Evolutionary conservation across 2,329 filamentous ascomycete species (phyloP), one percentile per base, ranked within the genome.

Genomic region (Colletotrichum cuscutae): DNA sequence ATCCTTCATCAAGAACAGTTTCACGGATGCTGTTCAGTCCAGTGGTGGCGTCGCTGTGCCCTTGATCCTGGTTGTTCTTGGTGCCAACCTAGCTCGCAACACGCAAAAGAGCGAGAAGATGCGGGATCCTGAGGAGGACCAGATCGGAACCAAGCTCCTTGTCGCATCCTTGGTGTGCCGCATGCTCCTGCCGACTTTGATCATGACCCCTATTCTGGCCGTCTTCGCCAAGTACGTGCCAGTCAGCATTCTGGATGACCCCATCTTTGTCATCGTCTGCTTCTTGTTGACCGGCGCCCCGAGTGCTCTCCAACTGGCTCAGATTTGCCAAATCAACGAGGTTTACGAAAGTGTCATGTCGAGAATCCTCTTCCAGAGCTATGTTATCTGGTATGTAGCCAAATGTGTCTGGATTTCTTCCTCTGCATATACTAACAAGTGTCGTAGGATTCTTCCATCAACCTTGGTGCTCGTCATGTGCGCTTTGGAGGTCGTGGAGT

Each of bases 321-420:
- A 99, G 84, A 99, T 99, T 74, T 99, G 97, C 84, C 97, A 98
- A 87, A 94, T 98, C 84, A 99, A 99, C 83, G 93, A 93, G 75
- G 97, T 99, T 11, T 99, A 95, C 82, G 96, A 98, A 86, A 91
- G 93, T 22, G 95, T 97, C 61, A 98, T 99, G 95, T 94, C 94
- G 74, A 94, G 91, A 81, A 89, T 99, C 69, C 85, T 98, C 63
- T 98, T 98, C 86, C 96, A 98, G 86, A 98, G 96, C 84, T 97
- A 97, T 80, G 95, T 99, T 72, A 92, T 98, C 75, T 98, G 95
- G 94, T 94, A 86, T 84, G 91, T 87, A 65, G 71, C n/a, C 46
- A 54, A 28, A 15, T 35, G 5, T 63, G 63, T 68, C 30, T 46
- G 8, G 35, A 57, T 26, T 62, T 22, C 37, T 24, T 28, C 12